Base-by-base conservation (phyloP, 176 grass and related monocot genomes). In the Musa schizocarpa region DNA sequence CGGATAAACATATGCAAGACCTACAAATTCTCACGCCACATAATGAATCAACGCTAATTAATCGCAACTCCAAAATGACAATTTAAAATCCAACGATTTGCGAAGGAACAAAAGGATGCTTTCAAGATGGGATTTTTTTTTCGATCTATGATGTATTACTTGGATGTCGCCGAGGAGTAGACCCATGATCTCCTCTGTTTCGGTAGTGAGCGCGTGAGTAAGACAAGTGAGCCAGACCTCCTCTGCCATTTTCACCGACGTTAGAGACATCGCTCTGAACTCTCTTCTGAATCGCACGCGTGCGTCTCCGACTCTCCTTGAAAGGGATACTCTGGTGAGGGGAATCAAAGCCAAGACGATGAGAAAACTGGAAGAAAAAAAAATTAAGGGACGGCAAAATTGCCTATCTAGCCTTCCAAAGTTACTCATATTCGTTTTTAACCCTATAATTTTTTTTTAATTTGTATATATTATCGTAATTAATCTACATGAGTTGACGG, bases 121-220 rank as follows among this genome's bases (percentile, higher is more conserved):
- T 43, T 43, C 34, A 43, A 43, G 34, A 43, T 43, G 4, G 34
- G 13, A 49, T 9, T 16, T 2, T 14, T 43, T 16, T 16, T 5
- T 11, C 11, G 34, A 17, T 50, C 6, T 13, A 54, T 73, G 51
- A 19, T 53, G n/a, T 13, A 8, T 43, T 70, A 82, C 85, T 77
- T 79, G 75, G 88, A 92, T 80, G 68, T 99, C 88, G 43, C 95
- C 95, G 82, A 99, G 86, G 69, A 99, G 95, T 53, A 99, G 84
- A 68, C 95, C 95, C 90, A 99, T 91, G 84, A 99, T 79, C 90
- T 99, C 95, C 86, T 99, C 95, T 9, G 84, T 89, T 86, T 99
- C 95, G 50, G 90, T 94, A 76, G 88, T 91, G 67, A 94, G 90
- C 29, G 90, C 91, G 76, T 99, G 95, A 69, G 88, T 86, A 76